Conservation (phyloP, 768 basidiomycete genomes). For the Tricholoma terreum region DNA sequence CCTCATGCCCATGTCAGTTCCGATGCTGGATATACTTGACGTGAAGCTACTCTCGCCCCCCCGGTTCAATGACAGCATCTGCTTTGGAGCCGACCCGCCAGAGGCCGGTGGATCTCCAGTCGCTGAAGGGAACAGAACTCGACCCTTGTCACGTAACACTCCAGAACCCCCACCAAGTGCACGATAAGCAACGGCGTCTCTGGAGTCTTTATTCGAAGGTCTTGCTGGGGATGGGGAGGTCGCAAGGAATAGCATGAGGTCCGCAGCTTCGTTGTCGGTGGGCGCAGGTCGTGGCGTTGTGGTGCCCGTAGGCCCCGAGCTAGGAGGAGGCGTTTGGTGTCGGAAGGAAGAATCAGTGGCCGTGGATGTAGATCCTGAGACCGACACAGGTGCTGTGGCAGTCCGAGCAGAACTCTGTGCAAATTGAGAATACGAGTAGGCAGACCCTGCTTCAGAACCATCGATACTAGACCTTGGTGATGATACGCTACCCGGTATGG, state of each 20-base stretch:
- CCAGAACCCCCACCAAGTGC: conserved; percentile 48
- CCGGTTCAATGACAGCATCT: conserved; percentile 16
- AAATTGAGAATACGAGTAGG: conserved; percentile 60
- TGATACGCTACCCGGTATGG: conserved; percentile 54
- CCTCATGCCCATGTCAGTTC: conserved; percentile 23
- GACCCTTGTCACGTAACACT: conserved; percentile 55
- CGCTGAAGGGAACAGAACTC: conserved; percentile 63
- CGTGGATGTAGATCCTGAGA: conserved; percentile 34
- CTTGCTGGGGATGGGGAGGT: conserved; percentile 82
- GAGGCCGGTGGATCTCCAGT: conserved; percentile 12
- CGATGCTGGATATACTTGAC: conserved; percentile 39
- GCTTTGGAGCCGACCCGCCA: conserved; percentile 7
- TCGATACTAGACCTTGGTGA: conserved; percentile 74
- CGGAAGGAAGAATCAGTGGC: conserved; percentile 29
- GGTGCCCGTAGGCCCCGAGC: conserved; percentile 25
- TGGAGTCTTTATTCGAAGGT: conserved; percentile 48
- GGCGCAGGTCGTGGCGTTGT: conserved; percentile 50
- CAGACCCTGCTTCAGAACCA: conserved; percentile 63
- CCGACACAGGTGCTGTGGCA: conserved; percentile 38
- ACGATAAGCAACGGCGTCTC: conserved; percentile 56
- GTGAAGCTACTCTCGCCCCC: conserved; percentile 38
- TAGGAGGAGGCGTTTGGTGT: conserved; percentile 38
- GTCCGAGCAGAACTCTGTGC: conserved; percentile 66
- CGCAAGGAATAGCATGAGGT: conserved; percentile 79
- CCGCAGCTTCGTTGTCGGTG: conserved; percentile 84